Base-by-base conservation (phyloP, 305 asterid species). In the Ajuga reptans region DNA sequence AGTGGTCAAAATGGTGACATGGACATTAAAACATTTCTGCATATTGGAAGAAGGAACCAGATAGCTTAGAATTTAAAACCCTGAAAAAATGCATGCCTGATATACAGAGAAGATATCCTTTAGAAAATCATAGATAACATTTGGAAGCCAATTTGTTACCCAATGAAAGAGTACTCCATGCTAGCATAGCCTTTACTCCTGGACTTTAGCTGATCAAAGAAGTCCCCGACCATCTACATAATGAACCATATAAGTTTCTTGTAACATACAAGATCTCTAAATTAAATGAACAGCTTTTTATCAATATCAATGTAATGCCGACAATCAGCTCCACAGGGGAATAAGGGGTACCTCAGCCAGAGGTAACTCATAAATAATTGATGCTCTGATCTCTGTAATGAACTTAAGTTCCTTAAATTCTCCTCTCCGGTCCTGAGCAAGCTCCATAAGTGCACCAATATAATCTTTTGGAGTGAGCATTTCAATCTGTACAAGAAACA, bases 131-230 rank as follows among this genome's bases (percentile, higher is more conserved):
- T 9, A 64, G 21, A 7, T 10, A 49, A 46, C 41, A 27, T 27
- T 15, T 1, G 15, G 31, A 55, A 68, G 39, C 31, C 18, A 21
- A 54, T 51, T 11, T 33, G 16, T 12, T 86, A 93, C 99, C 97
- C 97, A 16, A 84, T 75, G 57, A 93, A 74, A 73, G 94, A 84
- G 78, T 93, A 93, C 78, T 93, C 97, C 97, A 93, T 89, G 93
- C 99, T 93, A 63, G 99, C 99, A 80, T 93, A 93, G 76, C 99
- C 99, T 83, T 89, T 93, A 79, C 97, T 93, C 86, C 91, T 86
- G 41, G 99, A 93, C 78, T 93, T 93, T 31, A 93, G 93, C 86
- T 93, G 99, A 87, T 93, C 97, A 79, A 89, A 93, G 90, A 93
- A 93, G 84, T 93, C 99, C 37, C 99, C 97, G 59, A 93, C 97